Base-by-base conservation (phyloP, 805 yeast genomes). In the Kodamaea hsintzibuensis region DNA sequence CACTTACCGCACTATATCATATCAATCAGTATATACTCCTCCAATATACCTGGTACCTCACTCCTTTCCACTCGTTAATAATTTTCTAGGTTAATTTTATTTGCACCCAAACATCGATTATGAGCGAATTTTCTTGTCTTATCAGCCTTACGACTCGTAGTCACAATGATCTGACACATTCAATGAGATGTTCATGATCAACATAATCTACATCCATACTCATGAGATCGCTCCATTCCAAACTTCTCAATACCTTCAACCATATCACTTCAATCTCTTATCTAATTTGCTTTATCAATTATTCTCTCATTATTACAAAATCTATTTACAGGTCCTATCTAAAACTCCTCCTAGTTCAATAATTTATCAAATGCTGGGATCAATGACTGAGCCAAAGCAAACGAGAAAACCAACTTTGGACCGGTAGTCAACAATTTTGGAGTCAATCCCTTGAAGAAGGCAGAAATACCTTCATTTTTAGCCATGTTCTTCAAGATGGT, bases 391-490 rank as follows among this genome's bases (percentile, higher is more conserved):
- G 99, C 99, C 71, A 93, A 77, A 8, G 99, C 99, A 69, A 93
- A 93, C n/a, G 97, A 90, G 72, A 95, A 95, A 52, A 95, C 99
- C 66, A 95, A 83, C 78, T 95, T 95, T 53, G 99, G 99, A 62
- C 99, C 99, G 37, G 99, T 92, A 48, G 99, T 95, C 72, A 95
- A 82, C 67, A 95, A 82, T 76, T 95, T 95, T 57, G 99, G 99
- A 56, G 96, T 89, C 68, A 95, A 82, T 45, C 99, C 99, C 78
- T 93, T 93, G 83, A 95, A 93, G 78, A 93, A 95, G 13, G 98
- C 82, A 27, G 91, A 64, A 57, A 89, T 49, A 58, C 98, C 99
- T 78, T 95, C 99, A 68, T 88, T 90, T 71, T 84, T 88, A 57
- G 86, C 82, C 88, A 96, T 95, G 75, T 93, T 92, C 77, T 90